These are phyloP conservation scores for Russula emetica DNA, from an alignment of 768 basidiomycete species.

Conservation along the genomic window DNA sequence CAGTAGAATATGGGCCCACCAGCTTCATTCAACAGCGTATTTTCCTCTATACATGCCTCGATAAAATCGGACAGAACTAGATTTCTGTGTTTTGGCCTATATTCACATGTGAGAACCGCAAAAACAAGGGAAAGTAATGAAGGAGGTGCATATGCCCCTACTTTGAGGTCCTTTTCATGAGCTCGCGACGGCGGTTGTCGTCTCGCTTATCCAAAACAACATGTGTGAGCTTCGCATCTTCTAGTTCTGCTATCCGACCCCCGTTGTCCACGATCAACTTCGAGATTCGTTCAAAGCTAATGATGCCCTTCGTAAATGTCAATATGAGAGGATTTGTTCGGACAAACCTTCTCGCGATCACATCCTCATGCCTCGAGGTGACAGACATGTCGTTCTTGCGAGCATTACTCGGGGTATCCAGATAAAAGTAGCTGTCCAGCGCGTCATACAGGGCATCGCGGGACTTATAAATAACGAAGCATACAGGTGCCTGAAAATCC, in stretches of 20 bases:
- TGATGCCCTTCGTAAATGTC: background rate
- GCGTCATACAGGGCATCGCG: slow-evolving; percentile 11
- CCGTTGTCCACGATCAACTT: slow-evolving; percentile 62
- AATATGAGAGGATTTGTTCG: background rate
- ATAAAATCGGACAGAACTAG: slow-evolving; percentile 77
- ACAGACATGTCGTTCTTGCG: slow-evolving; percentile 55
- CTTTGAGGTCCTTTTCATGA: slow-evolving; percentile 71
- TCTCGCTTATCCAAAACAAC: slow-evolving; percentile 82
- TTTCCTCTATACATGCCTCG: slow-evolving; percentile 74
- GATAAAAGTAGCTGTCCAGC: slow-evolving; percentile 68
- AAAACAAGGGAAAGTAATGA: background rate
- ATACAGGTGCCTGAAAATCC: slow-evolving; percentile 81
- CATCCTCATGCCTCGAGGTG: slow-evolving; percentile 49
- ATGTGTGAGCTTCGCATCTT: slow-evolving; percentile 81
- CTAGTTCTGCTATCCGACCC: slow-evolving; percentile 62
- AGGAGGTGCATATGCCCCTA: slow-evolving; percentile 35
- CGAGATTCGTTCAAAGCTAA: slow-evolving; percentile 53
- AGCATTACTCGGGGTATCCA: slow-evolving; percentile 79
- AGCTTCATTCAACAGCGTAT: slow-evolving; percentile 79
- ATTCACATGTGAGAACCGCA: background rate
- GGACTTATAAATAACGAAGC: slow-evolving; percentile 27
- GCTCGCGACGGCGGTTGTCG: slow-evolving; percentile 60
- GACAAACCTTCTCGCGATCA: slow-evolving; percentile 52
- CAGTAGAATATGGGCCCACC: slow-evolving; percentile 42
- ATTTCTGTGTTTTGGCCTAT: slow-evolving; percentile 70